Conservation (phyloP, 2,329 filamentous ascomycete species). For the Aspergillus aculeatus region DNA sequence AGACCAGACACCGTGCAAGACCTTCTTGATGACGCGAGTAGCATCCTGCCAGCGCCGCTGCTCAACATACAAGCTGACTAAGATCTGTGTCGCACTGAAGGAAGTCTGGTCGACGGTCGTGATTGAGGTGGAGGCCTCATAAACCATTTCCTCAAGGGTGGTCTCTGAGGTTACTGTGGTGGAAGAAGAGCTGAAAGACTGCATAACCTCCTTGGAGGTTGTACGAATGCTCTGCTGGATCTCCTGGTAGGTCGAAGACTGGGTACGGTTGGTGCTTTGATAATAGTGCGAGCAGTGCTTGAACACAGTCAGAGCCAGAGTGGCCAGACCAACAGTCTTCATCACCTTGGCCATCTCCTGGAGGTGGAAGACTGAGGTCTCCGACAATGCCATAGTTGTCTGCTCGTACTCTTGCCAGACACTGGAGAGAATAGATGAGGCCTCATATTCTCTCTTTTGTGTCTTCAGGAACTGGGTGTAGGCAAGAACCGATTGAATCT, state of each 20-base stretch:
- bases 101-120: conserved; percentile 43
- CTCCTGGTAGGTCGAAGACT: conserved; percentile 39
- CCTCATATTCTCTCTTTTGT: conserved; percentile 47
- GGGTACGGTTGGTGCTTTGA: conserved; percentile 36
- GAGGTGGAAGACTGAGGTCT: conserved; percentile 39
- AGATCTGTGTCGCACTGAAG: conserved; percentile 42
- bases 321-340: conserved; percentile 47
- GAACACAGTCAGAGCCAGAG: conserved; percentile 49
- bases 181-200: conserved; percentile 35
- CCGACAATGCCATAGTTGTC: conserved; percentile 43
- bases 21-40: conserved; percentile 45
- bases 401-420: conserved; percentile 53
- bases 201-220: conserved; percentile 45
- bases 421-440: conserved; percentile 46
- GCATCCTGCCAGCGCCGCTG: conserved; percentile 51
- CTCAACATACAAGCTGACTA: conserved; percentile 44
- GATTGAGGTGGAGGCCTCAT: conserved; percentile 41
- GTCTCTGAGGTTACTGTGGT: conserved; percentile 43
- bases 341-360: conserved; percentile 46
- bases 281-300: conserved; percentile 47
- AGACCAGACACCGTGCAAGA: conserved; percentile 49
- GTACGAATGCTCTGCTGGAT: conserved; percentile 46
- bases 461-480: conserved; percentile 50
- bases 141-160: conserved; percentile 46
- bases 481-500: conserved; percentile 46